Conservation (phyloP, 352 stramenopile genomes). For the Pythium biforme region DNA sequence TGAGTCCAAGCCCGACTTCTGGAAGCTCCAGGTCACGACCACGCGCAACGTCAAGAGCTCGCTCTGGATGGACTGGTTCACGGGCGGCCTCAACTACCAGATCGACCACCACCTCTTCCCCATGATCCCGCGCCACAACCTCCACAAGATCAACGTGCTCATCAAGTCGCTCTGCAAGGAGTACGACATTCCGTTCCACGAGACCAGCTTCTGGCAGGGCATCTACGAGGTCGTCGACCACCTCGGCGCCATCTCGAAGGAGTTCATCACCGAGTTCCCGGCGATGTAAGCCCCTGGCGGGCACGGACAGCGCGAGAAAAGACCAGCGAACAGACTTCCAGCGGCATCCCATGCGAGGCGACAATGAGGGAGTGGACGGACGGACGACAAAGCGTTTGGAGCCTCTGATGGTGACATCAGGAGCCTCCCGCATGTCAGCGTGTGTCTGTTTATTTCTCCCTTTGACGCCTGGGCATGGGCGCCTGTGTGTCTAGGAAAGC, state of each 20-base stretch:
- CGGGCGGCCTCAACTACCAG: slow-evolving; percentile 97
- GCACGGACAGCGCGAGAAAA: no score
- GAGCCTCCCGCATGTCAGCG: no score
- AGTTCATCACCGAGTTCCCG: slow-evolving; percentile 97
- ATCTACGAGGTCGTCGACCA: slow-evolving; percentile 94
- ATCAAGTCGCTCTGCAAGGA: slow-evolving; percentile 97
- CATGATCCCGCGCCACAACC: slow-evolving; percentile 95
- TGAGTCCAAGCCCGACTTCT: slow-evolving; percentile 96
- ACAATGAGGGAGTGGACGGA: no score
- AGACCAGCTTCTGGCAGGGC: slow-evolving; percentile 92
- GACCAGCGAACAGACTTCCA: no score
- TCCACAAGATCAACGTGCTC: slow-evolving; percentile 91
- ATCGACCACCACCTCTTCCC: slow-evolving; percentile 99
- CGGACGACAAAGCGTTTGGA: no score
- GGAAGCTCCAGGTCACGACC: slow-evolving; percentile 97
- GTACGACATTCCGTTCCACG: slow-evolving; percentile 95
- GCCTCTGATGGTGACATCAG: no score
- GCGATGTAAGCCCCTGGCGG: slow-evolving; percentile 99
- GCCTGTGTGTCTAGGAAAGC: no score
- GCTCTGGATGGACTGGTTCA: slow-evolving; percentile 98
- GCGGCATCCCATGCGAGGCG: no score
- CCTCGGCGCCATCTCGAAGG: slow-evolving; percentile 90
- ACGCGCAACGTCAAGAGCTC: slow-evolving; percentile 95
- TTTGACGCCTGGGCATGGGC: no score
- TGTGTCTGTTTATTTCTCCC: no score